Conservation (phyloP, 345 rosid genomes). For the Eucalyptus cloeziana region DNA sequence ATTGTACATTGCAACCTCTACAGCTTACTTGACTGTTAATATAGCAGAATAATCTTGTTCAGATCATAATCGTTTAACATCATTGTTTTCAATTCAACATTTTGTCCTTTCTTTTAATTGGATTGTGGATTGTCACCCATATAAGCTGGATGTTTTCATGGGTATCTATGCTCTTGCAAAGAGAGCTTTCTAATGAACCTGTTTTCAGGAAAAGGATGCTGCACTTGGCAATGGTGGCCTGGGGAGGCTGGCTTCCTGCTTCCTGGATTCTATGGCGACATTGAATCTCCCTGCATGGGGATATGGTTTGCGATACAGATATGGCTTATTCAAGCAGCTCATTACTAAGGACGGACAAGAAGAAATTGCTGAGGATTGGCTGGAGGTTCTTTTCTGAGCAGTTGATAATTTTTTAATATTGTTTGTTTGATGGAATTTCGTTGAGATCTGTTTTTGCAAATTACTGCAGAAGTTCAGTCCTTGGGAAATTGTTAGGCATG, state of each 20-base stretch:
- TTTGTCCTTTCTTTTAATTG: neutral
- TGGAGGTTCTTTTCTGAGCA: constrained; percentile 47
- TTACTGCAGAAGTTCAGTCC: constrained; percentile 92
- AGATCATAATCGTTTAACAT: neutral
- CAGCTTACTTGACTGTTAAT: neutral
- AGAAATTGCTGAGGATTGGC: constrained; percentile 98
- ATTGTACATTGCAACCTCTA: neutral
- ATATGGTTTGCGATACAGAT: constrained; percentile 87
- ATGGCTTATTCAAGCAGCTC: constrained; percentile 85
- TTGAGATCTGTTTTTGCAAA: constrained; percentile 4
- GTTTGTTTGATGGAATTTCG: neutral
- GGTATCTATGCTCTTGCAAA: neutral
- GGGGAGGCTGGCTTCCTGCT: constrained; percentile 96
- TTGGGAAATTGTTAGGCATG: constrained; percentile 98
- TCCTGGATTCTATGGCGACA: constrained; percentile 96
- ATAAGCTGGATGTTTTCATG: neutral
- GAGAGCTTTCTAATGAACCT: neutral
- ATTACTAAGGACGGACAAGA: constrained; percentile 87
- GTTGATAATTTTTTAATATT: neutral
- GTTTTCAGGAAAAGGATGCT: constrained; percentile 86
- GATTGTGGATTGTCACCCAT: neutral
- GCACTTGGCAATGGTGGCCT: constrained; percentile 98
- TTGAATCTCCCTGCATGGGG: constrained; percentile 98
- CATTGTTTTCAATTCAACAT: neutral
- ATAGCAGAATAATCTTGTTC: neutral